Evolutionary conservation across 1,139 yeast species (phyloP).

Genomic region (Geotrichum siamense): DNA sequence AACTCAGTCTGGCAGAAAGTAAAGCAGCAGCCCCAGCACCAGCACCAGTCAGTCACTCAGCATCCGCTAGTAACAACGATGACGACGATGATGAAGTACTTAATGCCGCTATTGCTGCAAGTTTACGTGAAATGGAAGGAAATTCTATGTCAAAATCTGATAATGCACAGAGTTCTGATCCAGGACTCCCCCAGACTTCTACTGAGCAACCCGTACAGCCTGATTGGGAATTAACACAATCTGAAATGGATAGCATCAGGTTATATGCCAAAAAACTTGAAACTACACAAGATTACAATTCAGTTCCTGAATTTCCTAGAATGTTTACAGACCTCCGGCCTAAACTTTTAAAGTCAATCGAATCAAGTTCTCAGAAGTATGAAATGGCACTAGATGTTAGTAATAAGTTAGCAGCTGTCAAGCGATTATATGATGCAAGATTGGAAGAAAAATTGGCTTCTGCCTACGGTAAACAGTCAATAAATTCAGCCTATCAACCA

Average conservation of each 20-base stretch:
- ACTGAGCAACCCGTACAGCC: slow-evolving; percentile 12
- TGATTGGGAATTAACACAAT: slow-evolving; percentile 41
- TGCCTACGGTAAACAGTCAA: slow-evolving; percentile 37
- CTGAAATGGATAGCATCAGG: slow-evolving; percentile 62
- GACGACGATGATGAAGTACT: slow-evolving; percentile 83
- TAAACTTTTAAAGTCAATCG: slow-evolving; percentile 59
- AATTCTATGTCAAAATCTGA: slow-evolving; percentile 17
- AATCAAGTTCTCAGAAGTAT: slow-evolving; percentile 57
- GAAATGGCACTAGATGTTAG: slow-evolving; percentile 71
- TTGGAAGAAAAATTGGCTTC: slow-evolving; percentile 58
- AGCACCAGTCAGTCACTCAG: slow-evolving; percentile 18
- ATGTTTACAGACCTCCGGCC: slow-evolving; percentile 48
- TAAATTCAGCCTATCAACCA: slow-evolving; percentile 1
- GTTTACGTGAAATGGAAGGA: slow-evolving; percentile 68
- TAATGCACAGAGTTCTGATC: neutral
- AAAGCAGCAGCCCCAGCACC: slow-evolving; percentile 22
- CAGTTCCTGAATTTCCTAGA: neutral
- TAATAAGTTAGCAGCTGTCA: slow-evolving; percentile 72
- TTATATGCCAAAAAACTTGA: slow-evolving; percentile 47
- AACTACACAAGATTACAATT: slow-evolving; percentile 49
- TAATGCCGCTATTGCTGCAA: slow-evolving; percentile 94
- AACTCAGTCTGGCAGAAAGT: slow-evolving; percentile 61
- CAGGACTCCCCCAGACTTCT: slow-evolving; percentile 18
- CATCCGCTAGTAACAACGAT: slow-evolving; percentile 11
- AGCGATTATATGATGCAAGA: slow-evolving; percentile 68